Evolutionary conservation across 2,329 filamentous ascomycete species (phyloP).

Genomic region (Taxawa tesnikishii): DNA sequence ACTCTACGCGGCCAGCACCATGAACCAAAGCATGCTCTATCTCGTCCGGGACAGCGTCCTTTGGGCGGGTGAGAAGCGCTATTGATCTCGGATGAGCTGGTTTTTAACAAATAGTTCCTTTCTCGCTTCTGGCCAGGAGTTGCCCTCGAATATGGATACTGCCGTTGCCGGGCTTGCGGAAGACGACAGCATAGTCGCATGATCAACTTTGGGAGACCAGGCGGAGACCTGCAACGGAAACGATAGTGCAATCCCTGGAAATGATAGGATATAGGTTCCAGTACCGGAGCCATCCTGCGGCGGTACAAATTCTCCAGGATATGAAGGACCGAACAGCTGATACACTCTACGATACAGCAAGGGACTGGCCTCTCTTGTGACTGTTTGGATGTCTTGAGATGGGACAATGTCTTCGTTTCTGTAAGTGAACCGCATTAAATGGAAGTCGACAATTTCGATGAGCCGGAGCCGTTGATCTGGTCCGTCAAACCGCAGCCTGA

Average conservation of each 20-base stretch:
- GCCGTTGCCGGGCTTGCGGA: constrained; percentile 65
- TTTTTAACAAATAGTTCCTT: constrained; percentile 62
- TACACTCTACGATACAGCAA: constrained; percentile 51
- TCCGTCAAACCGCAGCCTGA: constrained; percentile 86
- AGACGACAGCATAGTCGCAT: constrained; percentile 74
- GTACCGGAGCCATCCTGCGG: constrained; percentile 41
- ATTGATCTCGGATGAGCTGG: constrained; percentile 64
- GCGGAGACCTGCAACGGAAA: constrained; percentile 65
- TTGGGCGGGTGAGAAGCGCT: constrained; percentile 54
- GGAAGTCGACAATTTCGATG: constrained; percentile 85
- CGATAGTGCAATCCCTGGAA: constrained; percentile 86
- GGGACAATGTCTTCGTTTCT: constrained; percentile 30
- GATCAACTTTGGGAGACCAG: constrained; percentile 67
- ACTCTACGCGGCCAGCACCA: constrained; percentile 65
- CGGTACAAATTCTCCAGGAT: constrained; percentile 80
- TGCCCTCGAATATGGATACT: constrained; percentile 83
- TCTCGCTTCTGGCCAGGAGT: constrained; percentile 80
- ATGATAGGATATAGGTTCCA: constrained; percentile 83
- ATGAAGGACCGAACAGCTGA: constrained; percentile 87
- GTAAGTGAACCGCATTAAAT: constrained; percentile 71
- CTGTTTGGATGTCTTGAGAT: neutral
- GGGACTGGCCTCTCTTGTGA: constrained; percentile 11
- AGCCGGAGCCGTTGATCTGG: constrained; percentile 82
- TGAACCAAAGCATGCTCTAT: constrained; percentile 68
- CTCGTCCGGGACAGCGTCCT: constrained; percentile 77